Base-by-base conservation (phyloP, 345 rosid genomes). In the Jatropha curcas region DNA sequence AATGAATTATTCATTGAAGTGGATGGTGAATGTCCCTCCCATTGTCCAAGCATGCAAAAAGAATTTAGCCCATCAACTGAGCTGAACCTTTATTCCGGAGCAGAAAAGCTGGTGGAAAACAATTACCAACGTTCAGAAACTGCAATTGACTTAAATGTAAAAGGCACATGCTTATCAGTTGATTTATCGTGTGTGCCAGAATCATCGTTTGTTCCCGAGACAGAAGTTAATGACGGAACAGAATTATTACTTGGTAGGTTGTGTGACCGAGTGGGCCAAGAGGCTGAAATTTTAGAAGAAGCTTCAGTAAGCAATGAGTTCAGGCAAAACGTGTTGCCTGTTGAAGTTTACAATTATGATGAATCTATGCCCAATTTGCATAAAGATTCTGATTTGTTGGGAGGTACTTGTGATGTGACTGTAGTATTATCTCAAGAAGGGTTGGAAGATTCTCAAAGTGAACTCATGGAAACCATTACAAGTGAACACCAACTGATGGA, bases 141-240 rank as follows among this genome's bases (percentile, higher is more conserved):
- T 65, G 71, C 72, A 65, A 77, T 71, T 59, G 68, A 71, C 67
- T 70, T 77, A 27, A 64, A 78, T 73, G 70, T 74, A 28, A 74
- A 78, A 51, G 79, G 77, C 35, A 55, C 79, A 31, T 82, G 83
- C 73, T 72, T 72, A 79, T 82, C 92, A 48, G 59, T 76, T 65
- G 97, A 91, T 77, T 46, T 86, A 31, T 92, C 97, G 64, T 81
- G 80, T 75, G 95, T 91, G 77, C 96, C 94, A 39, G 97, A 94
- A 80, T 90, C 98, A 71, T 81, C 95, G 3, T 85, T 80, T 82
- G 91, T 90, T 81, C 92, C 96, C 8, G 99, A 95, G 79, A 95
- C 98, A 63, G 78, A 77, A 78, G 76, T 84, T 80, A 82, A 82
- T 69, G 41, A 76, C 71, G 93, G 75, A 74, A 80, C 67, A 70